A percentile compares a stretch with the other conserved stretches of the same genome.
These are phyloP conservation scores for Hyparrhenia diplandra DNA, from an alignment of 176 grass and related monocot genomes.

Conservation along the genomic window DNA sequence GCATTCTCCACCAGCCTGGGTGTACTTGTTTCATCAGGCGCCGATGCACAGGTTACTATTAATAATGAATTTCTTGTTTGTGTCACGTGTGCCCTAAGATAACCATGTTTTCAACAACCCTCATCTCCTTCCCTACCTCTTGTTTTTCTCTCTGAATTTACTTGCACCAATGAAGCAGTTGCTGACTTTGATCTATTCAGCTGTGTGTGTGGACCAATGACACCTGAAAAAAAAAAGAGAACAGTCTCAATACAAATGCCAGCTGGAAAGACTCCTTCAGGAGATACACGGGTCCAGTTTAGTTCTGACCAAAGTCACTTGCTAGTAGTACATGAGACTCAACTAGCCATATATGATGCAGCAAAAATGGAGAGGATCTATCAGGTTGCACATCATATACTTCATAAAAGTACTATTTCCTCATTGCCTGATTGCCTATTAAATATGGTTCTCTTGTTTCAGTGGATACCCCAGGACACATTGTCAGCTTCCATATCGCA, in stretches of 20 bases:
- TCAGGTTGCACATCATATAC: conserved; percentile 57
- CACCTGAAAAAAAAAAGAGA: conserved; percentile 86
- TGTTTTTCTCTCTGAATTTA: background rate
- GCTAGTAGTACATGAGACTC: conserved; percentile 92
- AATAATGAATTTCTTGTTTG: background rate
- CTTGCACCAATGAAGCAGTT: background rate
- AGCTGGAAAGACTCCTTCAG: conserved; percentile 66
- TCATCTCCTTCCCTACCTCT: background rate
- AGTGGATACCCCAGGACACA: conserved; percentile 81
- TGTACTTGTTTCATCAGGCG: conserved; percentile 93
- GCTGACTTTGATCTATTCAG: conserved; percentile 44
- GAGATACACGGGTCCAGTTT: conserved; percentile 92
- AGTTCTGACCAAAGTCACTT: conserved; percentile 81
- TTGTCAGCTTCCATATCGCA: conserved; percentile 74
- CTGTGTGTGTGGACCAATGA: conserved; percentile 83
- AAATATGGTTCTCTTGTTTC: conserved; percentile 44
- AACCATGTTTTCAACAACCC: background rate
- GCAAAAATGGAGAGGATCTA: conserved; percentile 78
- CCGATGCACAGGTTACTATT: conserved; percentile 88
- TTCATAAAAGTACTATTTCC: background rate
- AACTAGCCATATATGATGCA: conserved; percentile 87
- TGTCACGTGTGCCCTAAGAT: background rate
- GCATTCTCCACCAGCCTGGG: conserved; percentile 77
- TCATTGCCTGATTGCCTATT: conserved; percentile 2
- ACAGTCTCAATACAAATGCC: conserved; percentile 62